Base-by-base conservation (phyloP, 805 yeast genomes). In the Zygosaccharomyces rouxii region DNA sequence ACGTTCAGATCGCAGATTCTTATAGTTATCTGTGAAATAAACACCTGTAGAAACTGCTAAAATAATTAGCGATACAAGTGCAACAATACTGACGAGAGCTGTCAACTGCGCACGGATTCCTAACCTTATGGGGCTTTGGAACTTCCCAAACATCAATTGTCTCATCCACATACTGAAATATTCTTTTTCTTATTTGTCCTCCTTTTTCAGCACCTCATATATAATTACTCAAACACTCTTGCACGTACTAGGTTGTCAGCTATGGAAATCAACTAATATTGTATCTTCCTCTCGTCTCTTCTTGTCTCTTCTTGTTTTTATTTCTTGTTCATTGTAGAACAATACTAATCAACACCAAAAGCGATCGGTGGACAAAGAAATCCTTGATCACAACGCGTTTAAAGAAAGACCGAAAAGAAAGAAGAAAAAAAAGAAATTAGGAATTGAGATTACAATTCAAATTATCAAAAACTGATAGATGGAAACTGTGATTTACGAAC, bases 71-170 rank as follows among this genome's bases (percentile, higher is more conserved):
- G 95, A 86, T 46, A 83, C 69, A 33, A 84, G 69, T 9, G 92
- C 82, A 35, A 86, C 84, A 47, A 83, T 68, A 46, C 85, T 72
- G 53, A 87, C 95, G 26, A 87, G 69, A 4, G 79, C 75, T 44
- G 86, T 82, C 44, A 88, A 78, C 70, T 88, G 95, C 21, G 88
- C 81, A 58, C 89, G 70, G 49, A 88, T 80, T 38, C 92, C 85
- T 39, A 88, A 71, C 47, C 78, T 75, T 37, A 78, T 64, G 5
- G 71, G 71, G n/a, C 66, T 62, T 38, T 53, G 56, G 14, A 55
- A 30, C 35, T 45, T 49, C 43, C 44, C 44, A 41, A 28, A 41
- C 16, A 29, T 19, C 16, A 41, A 41, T 41, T 26, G 35, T 41
- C 28, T 41, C 19, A 29, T 41, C 44, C 44, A 29, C 44, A 41